Conservation (phyloP, 208 protist species). For the Trypanosoma brucei region DNA sequence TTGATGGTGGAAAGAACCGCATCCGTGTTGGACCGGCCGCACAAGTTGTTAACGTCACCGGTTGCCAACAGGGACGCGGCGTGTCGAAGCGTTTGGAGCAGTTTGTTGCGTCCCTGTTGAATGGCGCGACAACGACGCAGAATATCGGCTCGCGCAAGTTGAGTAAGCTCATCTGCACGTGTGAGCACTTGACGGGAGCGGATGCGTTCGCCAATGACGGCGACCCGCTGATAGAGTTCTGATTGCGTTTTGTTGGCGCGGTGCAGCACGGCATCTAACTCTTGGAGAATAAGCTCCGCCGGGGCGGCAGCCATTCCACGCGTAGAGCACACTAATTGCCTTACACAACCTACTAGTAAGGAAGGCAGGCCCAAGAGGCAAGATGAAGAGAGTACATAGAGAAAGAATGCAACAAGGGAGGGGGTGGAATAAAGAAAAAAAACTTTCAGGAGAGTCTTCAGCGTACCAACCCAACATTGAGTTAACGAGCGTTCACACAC, state of each 20-base stretch:
- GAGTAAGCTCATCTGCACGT: slow-evolving; percentile 14
- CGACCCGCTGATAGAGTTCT: slow-evolving; percentile 10
- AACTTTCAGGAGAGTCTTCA: no score
- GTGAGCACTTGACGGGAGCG: slow-evolving; percentile 15
- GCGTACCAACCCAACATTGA: no score
- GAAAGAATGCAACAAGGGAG: no score
- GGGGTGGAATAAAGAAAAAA: no score
- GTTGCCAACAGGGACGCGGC: slow-evolving; percentile 6
- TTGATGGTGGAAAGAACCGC: slow-evolving; percentile 16
- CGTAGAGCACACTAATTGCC: neutral
- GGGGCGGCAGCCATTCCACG: slow-evolving; percentile 3
- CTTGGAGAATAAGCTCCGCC: slow-evolving; percentile 4
- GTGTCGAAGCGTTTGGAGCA: slow-evolving; percentile 35
- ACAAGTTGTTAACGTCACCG: slow-evolving; percentile 1
- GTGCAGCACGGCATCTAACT: slow-evolving; percentile 12
- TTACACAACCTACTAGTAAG: no score
- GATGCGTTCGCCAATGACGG: slow-evolving; percentile 6
- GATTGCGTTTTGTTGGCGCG: slow-evolving; percentile 7
- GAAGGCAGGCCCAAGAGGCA: no score
- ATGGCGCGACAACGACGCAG: slow-evolving; percentile 24
- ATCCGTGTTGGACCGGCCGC: slow-evolving; percentile 5
- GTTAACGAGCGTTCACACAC: no score
- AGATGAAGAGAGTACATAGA: no score
- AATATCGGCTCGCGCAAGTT: slow-evolving; percentile 18
- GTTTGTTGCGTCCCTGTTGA: slow-evolving; percentile 29